A percentile compares a stretch with the other conserved stretches of the same genome.
Conservation (phyloP, 2,329 filamentous ascomycete species). For the Stenocarpella maydis region DNA sequence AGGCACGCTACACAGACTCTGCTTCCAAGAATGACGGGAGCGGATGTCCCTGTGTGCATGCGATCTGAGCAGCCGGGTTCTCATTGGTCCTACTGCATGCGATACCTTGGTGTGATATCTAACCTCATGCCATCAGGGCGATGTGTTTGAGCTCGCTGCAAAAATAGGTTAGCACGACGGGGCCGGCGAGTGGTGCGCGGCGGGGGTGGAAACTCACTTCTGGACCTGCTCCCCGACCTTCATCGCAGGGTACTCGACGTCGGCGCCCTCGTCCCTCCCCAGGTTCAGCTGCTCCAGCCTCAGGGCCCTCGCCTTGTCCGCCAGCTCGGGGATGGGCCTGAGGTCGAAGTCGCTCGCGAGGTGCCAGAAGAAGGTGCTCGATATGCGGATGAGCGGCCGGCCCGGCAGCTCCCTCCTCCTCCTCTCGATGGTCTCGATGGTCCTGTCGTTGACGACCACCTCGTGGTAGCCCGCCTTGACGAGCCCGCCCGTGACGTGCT, state of each 20-base stretch:
- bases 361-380: constrained; percentile 69
- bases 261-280: constrained; percentile 62
- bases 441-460: constrained; percentile 65
- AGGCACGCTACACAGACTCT: not conserved
- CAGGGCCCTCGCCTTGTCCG: constrained; percentile 53
- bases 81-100: not conserved
- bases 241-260: constrained; percentile 57
- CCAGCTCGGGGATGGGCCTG: constrained; percentile 57
- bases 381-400: constrained; percentile 64
- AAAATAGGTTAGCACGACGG: constrained; percentile 32
- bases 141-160: constrained; percentile 60
- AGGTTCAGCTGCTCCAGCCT: constrained; percentile 56
- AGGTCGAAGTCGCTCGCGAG: constrained; percentile 65
- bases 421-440: constrained; percentile 55
- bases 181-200: not conserved
- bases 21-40: not conserved
- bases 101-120: too few species aligned
- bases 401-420: constrained; percentile 53
- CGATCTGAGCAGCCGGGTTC: not conserved
- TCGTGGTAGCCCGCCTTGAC: constrained; percentile 70
- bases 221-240: constrained; percentile 69
- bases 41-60: not conserved
- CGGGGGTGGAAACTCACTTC: constrained; percentile 50
- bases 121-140: constrained; percentile 55
- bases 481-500: constrained; percentile 67